phyloP scores from a whole-genome alignment of 192 early-diverging fungal species.

The Coemansia javaensis region DNA sequence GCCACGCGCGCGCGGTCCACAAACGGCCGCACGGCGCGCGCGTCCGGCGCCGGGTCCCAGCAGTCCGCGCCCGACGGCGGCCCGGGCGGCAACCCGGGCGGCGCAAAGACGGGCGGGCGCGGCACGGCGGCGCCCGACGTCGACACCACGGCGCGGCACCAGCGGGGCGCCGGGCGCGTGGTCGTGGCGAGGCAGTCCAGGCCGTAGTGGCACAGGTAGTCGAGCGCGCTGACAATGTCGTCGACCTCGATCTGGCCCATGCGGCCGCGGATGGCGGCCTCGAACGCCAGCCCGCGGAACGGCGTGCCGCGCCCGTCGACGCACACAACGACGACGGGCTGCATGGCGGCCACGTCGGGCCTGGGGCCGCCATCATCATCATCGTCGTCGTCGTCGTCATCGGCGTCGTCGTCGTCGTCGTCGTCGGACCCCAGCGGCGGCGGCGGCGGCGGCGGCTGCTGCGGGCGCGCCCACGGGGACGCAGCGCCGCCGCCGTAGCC shows the following conservation, averaged over 20 bases:
- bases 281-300: slow-evolving; percentile 61
- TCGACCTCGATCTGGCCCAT: slow-evolving; percentile 52
- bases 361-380: too few relatives aligned
- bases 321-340: slow-evolving; percentile 54
- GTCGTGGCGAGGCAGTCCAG: neutral
- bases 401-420: neutral
- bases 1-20: slow-evolving; percentile 60
- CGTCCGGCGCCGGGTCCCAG: slow-evolving; percentile 1
- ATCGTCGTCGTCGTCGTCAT: neutral
- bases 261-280: slow-evolving; percentile 48
- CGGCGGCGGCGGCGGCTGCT: slow-evolving; percentile 35
- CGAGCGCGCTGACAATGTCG: slow-evolving; percentile 38
- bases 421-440: neutral
- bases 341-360: neutral
- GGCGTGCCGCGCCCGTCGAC: slow-evolving; percentile 66
- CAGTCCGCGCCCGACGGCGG: neutral
- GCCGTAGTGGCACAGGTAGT: slow-evolving; percentile 9
- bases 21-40: neutral
- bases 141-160: slow-evolving; percentile 4
- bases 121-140: slow-evolving; percentile 29
- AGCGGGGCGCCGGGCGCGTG: neutral
- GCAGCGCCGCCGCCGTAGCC: too few relatives aligned
- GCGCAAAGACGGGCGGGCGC: slow-evolving; percentile 9
- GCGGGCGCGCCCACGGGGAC: neutral
- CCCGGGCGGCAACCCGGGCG: neutral